phyloP scores from a whole-genome alignment of 2,329 filamentous ascomycete genomes.

The Nectriaceae sp. region DNA sequence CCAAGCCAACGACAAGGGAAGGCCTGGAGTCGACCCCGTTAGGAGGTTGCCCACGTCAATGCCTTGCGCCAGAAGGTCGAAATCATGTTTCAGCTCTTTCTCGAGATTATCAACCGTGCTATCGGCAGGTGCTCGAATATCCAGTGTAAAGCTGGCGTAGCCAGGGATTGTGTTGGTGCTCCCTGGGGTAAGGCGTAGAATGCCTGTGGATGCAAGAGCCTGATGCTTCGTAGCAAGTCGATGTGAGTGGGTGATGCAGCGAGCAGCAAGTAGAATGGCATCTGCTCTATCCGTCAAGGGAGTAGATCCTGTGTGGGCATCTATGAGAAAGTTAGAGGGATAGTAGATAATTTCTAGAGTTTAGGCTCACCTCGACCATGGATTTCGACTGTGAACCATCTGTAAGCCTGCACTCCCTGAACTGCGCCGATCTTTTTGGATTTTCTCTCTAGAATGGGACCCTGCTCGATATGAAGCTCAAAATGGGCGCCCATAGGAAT shows the following conservation, averaged over 20 bases:
- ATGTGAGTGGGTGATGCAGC: conserved; percentile 16
- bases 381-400: conserved; percentile 33
- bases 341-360: not conserved
- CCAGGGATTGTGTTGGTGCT: conserved; percentile 20
- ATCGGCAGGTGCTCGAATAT: conserved; percentile 71
- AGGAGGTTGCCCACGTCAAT: conserved; percentile 42
- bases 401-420: conserved; percentile 34
- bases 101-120: conserved; percentile 55
- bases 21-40: conserved; percentile 13
- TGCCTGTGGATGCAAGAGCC: conserved; percentile 15
- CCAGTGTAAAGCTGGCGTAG: conserved; percentile 48
- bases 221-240: conserved; percentile 12
- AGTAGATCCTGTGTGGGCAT: conserved; percentile 18
- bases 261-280: conserved; percentile 14
- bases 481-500: conserved; percentile 75
- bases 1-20: conserved; percentile 44
- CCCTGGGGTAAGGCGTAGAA: conserved; percentile 12
- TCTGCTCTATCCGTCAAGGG: conserved; percentile 13
- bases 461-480: conserved; percentile 82
- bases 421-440: conserved; percentile 33
- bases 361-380: conserved; percentile 31
- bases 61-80: conserved; percentile 26
- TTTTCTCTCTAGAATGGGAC: conserved; percentile 65
- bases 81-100: conserved; percentile 39
- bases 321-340: not conserved